A percentile compares a stretch with the other conserved stretches of the same genome.
These are phyloP conservation scores for Pleurozium schreberi DNA, from an alignment of 225 moss, liverwort and hornwort genomes.

Conservation along the genomic window DNA sequence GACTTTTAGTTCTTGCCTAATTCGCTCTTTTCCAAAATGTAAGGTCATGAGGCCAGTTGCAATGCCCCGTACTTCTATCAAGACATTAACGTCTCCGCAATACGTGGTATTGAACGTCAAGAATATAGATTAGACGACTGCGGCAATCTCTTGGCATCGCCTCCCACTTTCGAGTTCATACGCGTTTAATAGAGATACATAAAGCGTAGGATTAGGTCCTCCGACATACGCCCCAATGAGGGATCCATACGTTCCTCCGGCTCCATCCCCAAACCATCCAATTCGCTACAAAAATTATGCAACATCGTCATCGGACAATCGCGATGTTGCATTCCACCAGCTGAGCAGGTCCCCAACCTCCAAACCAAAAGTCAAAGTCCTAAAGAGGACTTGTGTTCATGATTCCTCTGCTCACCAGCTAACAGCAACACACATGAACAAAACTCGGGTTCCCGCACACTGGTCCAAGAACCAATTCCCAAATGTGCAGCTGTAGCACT, in stretches of 20 bases:
- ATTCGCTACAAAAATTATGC: not conserved
- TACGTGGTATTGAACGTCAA: not conserved
- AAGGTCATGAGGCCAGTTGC: not conserved
- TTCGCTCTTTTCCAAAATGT: not conserved
- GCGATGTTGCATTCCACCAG: not conserved
- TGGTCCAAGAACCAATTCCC: not conserved
- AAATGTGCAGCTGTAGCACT: not conserved
- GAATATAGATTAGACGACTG: not conserved
- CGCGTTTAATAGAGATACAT: not conserved
- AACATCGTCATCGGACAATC: not conserved
- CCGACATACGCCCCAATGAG: not conserved
- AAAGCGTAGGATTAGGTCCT: slow-evolving; percentile 5
- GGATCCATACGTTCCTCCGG: not conserved
- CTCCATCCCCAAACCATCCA: slow-evolving; percentile 1
- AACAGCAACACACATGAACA: not conserved
- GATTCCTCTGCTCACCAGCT: not conserved
- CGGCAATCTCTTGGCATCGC: not conserved
- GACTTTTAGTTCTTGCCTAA: not conserved
- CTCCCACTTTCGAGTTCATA: not conserved
- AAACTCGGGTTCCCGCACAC: not conserved
- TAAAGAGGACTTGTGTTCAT: not conserved
- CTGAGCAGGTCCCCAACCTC: not conserved
- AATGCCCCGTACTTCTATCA: not conserved
- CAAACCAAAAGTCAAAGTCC: not conserved
- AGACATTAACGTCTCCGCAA: not conserved